A percentile compares a stretch with the other conserved stretches of the same genome.
Evolutionary conservation across 306 rosid genomes (phyloP).

Genomic region (Dryas octopetala): DNA sequence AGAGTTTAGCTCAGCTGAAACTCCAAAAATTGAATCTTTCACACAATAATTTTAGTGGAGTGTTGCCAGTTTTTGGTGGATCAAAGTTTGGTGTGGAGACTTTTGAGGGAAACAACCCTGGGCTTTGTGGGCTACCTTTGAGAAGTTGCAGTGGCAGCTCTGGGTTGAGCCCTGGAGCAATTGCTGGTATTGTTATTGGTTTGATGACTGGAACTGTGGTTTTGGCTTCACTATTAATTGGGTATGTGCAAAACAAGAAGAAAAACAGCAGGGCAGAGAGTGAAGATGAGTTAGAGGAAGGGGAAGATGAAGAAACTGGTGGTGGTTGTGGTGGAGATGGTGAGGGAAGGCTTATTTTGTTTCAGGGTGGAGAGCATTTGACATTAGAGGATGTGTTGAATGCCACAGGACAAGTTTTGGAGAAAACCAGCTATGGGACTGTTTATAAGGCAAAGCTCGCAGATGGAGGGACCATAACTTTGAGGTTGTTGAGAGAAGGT

Average conservation of each 20-base stretch:
- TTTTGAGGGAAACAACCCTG: conserved; percentile 80
- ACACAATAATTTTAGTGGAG: conserved; percentile 86
- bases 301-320: conserved; percentile 56
- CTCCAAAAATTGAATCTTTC: conserved; percentile 86
- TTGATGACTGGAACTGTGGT: conserved; percentile 88
- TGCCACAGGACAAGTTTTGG: conserved; percentile 96
- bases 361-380: conserved; percentile 91
- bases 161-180: conserved; percentile 82
- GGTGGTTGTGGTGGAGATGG: conserved; percentile 31
- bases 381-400: conserved; percentile 91
- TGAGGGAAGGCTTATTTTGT: conserved; percentile 89
- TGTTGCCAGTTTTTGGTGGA: conserved; percentile 61
- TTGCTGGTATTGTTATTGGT: conserved; percentile 92
- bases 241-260: conserved; percentile 89
- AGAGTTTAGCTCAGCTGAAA: conserved; percentile 42
- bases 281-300: conserved; percentile 83
- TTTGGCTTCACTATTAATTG: conserved; percentile 79
- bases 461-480: conserved; percentile 83
- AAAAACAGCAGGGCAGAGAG: conserved; percentile 64
- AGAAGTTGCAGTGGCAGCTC: conserved; percentile 54
- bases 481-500: conserved; percentile 90
- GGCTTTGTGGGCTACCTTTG: conserved; percentile 86
- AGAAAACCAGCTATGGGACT: conserved; percentile 94
- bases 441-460: conserved; percentile 96
- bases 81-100: conserved; percentile 66